Evolutionary conservation across 306 rosid genomes (phyloP).

Genomic region (Myrica gale): DNA sequence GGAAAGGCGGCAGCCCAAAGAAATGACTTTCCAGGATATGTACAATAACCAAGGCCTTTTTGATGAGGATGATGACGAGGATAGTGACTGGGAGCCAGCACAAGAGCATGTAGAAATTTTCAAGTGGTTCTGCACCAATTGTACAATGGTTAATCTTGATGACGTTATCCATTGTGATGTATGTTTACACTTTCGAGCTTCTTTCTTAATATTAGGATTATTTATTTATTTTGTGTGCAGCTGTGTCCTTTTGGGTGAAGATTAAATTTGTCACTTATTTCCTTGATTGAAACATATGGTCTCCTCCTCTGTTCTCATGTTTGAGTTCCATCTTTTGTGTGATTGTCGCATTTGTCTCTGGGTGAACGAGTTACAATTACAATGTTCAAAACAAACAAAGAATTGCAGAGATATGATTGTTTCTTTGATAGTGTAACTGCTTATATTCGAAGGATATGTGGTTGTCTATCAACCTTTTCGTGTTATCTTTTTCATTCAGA

Average conservation of each 20-base stretch:
- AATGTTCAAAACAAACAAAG: not conserved
- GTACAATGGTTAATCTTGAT: slow-evolving; percentile 69
- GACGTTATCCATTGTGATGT: slow-evolving; percentile 54
- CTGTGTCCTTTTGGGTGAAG: not conserved
- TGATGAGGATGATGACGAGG: slow-evolving; percentile 64
- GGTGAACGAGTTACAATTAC: not conserved
- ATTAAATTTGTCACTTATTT: not conserved
- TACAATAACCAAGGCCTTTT: slow-evolving; percentile 43
- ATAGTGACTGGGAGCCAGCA: slow-evolving; percentile 88
- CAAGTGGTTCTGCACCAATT: slow-evolving; percentile 89
- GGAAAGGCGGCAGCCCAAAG: slow-evolving; percentile 52
- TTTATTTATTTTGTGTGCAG: not conserved
- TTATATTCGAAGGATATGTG: not conserved
- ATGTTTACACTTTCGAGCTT: slow-evolving; percentile 40
- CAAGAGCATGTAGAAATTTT: slow-evolving; percentile 46
- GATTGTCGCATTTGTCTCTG: too few relatives aligned
- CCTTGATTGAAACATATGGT: too few relatives aligned
- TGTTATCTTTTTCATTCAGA: slow-evolving; percentile 50
- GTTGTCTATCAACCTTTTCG: slow-evolving; percentile 18
- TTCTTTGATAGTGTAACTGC: too few relatives aligned
- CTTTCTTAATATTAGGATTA: slow-evolving; percentile 16
- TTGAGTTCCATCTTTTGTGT: too few relatives aligned
- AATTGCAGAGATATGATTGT: not conserved
- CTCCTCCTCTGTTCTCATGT: too few relatives aligned
- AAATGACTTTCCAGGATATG: slow-evolving; percentile 70